These are phyloP conservation scores for Magnusiomyces fungicola DNA, from an alignment of 1,139 yeast genomes.

Conservation along the genomic window DNA sequence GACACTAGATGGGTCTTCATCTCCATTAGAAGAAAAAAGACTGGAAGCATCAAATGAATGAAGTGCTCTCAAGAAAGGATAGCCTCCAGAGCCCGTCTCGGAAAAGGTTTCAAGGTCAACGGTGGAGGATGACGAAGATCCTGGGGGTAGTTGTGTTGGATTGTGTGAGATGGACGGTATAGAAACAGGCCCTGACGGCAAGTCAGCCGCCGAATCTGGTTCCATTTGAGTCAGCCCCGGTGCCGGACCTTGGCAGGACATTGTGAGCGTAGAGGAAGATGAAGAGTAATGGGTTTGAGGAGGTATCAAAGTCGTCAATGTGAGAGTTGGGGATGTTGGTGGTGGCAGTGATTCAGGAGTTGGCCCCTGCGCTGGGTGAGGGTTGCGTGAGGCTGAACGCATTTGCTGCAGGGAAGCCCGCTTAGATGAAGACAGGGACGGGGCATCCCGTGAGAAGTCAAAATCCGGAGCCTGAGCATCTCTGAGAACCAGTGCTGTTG, in stretches of 20 bases:
- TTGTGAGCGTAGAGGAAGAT: no score
- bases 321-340: not conserved
- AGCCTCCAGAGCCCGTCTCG: constrained; percentile 11
- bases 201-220: no score
- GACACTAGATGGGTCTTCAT: constrained; percentile 57
- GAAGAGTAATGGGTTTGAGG: not conserved
- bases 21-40: constrained; percentile 37
- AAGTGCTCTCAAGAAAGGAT: constrained; percentile 47
- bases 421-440: not conserved
- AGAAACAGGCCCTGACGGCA: no score
- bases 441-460: constrained; percentile 2
- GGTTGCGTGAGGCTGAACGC: not conserved
- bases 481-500: not conserved
- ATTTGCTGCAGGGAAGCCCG: constrained; percentile 2
- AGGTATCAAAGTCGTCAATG: not conserved
- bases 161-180: no score
- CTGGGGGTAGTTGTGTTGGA: no score
- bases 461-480: not conserved
- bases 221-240: no score
- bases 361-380: not conserved
- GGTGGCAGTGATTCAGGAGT: not conserved
- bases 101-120: not conserved
- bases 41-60: constrained; percentile 73
- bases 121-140: no score
- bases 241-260: no score